Conservation (phyloP, 805 yeast genomes). For the Ogataea ramenticola region DNA sequence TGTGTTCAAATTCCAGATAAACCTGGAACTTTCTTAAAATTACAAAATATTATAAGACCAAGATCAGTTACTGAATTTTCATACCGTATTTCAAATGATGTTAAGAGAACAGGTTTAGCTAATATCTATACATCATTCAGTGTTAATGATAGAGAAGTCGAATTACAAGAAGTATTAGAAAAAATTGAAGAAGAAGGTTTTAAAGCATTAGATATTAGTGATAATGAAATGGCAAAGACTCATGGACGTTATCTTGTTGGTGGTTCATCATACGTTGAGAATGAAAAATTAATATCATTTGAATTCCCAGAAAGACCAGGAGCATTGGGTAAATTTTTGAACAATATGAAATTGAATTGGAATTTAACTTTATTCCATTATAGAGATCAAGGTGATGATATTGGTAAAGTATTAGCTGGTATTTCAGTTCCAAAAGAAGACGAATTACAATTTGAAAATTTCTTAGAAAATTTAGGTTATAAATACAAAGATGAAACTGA, state of each 20-base stretch:
- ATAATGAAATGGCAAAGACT: conserved; percentile 89
- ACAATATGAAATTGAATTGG: conserved; percentile 70
- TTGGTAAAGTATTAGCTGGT: conserved; percentile 90
- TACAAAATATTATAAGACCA: conserved; percentile 76
- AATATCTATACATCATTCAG: conserved; percentile 83
- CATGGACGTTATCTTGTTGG: conserved; percentile 97
- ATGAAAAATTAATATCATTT: conserved; percentile 75
- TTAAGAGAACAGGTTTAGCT: conserved; percentile 42
- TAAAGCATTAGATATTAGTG: conserved; percentile 76
- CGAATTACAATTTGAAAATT: conserved; percentile 54
- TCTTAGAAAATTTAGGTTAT: conserved; percentile 69
- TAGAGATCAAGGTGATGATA: conserved; percentile 93
- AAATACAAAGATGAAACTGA: conserved; percentile 74
- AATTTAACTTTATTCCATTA: conserved; percentile 92
- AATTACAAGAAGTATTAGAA: conserved; percentile 55
- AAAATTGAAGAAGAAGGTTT: conserved; percentile 58
- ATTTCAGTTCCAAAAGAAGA: conserved; percentile 74
- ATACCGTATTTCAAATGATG: conserved; percentile 58
- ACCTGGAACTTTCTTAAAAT: conserved; percentile 81
- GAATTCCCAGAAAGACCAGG: conserved; percentile 99
- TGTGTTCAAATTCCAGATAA: conserved; percentile 85
- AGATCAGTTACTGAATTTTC: conserved; percentile 92
- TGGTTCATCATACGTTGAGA: conserved; percentile 65
- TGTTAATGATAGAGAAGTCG: conserved; percentile 69
- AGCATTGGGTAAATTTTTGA: conserved; percentile 76